Conservation (phyloP, 306 rosid genomes). For the Fragaria iinumae region DNA sequence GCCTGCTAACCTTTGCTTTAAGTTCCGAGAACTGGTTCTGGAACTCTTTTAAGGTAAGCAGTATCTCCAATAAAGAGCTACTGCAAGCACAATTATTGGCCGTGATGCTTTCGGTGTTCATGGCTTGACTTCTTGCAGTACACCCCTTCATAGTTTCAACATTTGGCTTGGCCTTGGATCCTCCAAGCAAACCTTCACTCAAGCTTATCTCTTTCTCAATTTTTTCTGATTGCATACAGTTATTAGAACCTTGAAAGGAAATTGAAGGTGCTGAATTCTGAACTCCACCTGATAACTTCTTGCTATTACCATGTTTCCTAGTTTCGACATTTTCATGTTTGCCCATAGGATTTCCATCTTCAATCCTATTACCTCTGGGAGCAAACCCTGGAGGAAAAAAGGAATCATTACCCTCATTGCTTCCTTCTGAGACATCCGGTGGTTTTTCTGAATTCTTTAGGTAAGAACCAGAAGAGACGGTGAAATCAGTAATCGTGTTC, state of each 20-base stretch:
- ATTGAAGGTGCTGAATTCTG: not conserved
- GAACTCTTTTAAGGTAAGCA: no score
- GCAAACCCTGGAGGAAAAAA: not conserved
- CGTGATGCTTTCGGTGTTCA: not conserved
- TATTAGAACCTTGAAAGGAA: not conserved
- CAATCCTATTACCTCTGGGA: not conserved
- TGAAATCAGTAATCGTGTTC: not conserved
- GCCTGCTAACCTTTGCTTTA: slow-evolving; percentile 1
- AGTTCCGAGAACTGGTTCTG: not conserved
- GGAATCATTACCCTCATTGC: not conserved
- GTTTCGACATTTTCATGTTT: not conserved
- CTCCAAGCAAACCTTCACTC: not conserved
- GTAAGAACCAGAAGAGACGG: slow-evolving; percentile 8
- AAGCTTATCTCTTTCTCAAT: not conserved
- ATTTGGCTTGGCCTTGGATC: not conserved
- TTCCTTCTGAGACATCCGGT: not conserved
- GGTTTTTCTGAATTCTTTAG: slow-evolving; percentile 40
- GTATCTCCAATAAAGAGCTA: not conserved
- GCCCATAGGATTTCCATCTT: not conserved
- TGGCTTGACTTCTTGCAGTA: not conserved
- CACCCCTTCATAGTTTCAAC: not conserved
- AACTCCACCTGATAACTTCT: not conserved
- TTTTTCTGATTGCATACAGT: not conserved
- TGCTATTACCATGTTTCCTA: not conserved
- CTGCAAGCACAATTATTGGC: not conserved